Evolutionary conservation across 306 rosid genomes (phyloP).

Genomic region (Dalbergia cultrata): DNA sequence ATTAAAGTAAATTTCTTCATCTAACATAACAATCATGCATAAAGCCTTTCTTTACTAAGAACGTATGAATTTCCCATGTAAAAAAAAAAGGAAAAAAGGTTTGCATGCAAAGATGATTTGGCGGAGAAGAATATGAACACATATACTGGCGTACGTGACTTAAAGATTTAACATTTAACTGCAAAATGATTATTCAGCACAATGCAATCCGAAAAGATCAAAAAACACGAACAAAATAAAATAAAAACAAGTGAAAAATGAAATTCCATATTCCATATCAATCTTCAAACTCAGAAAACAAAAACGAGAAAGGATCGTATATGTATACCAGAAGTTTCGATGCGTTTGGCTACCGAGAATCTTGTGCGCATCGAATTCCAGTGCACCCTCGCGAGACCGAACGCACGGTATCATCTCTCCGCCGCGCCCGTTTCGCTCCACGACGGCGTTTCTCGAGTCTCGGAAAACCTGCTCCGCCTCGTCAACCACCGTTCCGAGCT

Average conservation of each 20-base stretch:
- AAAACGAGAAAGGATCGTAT: not conserved
- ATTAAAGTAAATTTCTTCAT: not conserved
- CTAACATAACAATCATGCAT: not conserved
- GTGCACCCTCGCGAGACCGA: conserved; percentile 40
- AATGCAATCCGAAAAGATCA: not conserved
- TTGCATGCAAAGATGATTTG: conserved; percentile 19
- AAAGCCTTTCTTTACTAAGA: not conserved
- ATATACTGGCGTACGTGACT: not conserved
- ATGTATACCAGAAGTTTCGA: conserved; percentile 60
- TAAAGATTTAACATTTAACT: not conserved
- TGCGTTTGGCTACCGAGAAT: conserved; percentile 36
- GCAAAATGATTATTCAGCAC: not conserved
- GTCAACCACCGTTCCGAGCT: conserved; percentile 51
- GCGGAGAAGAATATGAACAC: not conserved
- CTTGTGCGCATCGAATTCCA: conserved; percentile 42
- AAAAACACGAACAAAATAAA: conserved; percentile 22
- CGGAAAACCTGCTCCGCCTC: conserved; percentile 52
- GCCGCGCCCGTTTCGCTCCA: conserved; percentile 20
- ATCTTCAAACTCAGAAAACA: not conserved
- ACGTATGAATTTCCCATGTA: not conserved
- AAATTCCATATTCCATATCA: not conserved
- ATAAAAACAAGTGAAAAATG: not conserved
- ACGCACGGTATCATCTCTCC: conserved; percentile 62
- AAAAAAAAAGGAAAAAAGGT: not conserved
- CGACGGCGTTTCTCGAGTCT: conserved; percentile 32